Evolutionary conservation across 768 basidiomycete genomes (phyloP), one percentile per base, ranked within the genome.

Genomic region (Kondoa subrosea): DNA sequence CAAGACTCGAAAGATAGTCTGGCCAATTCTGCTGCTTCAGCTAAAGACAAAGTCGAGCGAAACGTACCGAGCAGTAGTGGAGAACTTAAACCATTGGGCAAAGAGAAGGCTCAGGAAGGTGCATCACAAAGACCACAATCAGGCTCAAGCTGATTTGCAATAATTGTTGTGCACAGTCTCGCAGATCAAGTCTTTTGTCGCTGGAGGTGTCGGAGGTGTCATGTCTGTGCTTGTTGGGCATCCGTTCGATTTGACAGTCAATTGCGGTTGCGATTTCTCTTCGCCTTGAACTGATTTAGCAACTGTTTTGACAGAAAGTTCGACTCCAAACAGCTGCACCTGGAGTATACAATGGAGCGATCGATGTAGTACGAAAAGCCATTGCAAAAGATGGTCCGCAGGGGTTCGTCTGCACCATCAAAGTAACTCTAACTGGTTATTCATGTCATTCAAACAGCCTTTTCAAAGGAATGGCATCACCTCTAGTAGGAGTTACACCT

Each of bases 301-400:
- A 26, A 4, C 26, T 25, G 58, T 25, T 59, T 25, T 15, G 56
- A 66, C 57, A 14, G 67, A 92, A 92, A 80, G 91, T 89, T n/a
- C 83, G 93, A 57, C 77, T 99, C 69, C 95, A 99, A 78, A 97
- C 95, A 3, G 93, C 95, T 12, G 72, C 84, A 17, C 83, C 87
- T 12, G 92, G 95, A 2, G 81, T 84, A 59, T 99, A 99, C 79
- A 90, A 81, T 56, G 91, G 95, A 57, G 90, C 89, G 1, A 73
- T 96, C 26, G 93, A 99, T 78, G 93, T 93, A 31, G 90, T 96
- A 61, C 87, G 85, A 79, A 88, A 89, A 79, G 86, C 87, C 0
- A 71, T 97, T 64, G 89, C 89, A n/a, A 82, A 85, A 67, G 95
- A 97, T 82, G 95, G 95, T 58, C 72, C 88, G 57, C 81, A 80